Evolutionary conservation across 768 basidiomycete genomes (phyloP).

Genomic region (Collybiopsis confluens): DNA sequence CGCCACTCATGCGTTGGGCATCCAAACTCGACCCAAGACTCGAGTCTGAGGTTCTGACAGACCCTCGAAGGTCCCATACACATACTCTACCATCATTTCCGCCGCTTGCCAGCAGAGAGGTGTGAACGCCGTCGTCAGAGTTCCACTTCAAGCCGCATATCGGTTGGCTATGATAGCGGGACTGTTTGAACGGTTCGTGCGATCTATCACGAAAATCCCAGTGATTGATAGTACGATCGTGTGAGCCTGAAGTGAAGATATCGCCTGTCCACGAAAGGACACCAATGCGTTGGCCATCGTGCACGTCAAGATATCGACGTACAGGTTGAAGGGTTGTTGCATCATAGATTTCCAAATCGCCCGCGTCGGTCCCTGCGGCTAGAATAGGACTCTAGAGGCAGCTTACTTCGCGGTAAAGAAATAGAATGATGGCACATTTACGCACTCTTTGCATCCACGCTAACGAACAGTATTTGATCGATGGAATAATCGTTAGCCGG

Average conservation of each 20-base stretch:
- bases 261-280: constrained; percentile 71
- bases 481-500: constrained; percentile 56
- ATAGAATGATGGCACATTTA: not conserved
- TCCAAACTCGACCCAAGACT: not conserved
- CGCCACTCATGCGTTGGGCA: not conserved
- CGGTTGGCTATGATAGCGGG: constrained; percentile 56
- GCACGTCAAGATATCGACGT: constrained; percentile 59
- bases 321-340: constrained; percentile 48
- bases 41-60: constrained; percentile 18
- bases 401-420: not conserved
- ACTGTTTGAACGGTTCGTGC: constrained; percentile 43
- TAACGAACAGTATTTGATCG: constrained; percentile 59
- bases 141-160: constrained; percentile 76
- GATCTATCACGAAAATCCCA: constrained; percentile 62
- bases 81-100: constrained; percentile 81
- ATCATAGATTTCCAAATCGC: constrained; percentile 70
- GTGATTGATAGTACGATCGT: constrained; percentile 66
- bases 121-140: constrained; percentile 37
- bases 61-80: constrained; percentile 66
- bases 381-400: constrained; percentile 49
- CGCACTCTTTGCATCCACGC: constrained; percentile 62
- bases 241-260: constrained; percentile 64
- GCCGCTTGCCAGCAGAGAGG: constrained; percentile 56
- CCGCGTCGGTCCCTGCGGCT: constrained; percentile 65
- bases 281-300: constrained; percentile 55